Evolutionary conservation across 1,284 basidiomycete genomes (phyloP), one percentile per base, ranked within the genome.

Genomic region (Ganoderma sinense): DNA sequence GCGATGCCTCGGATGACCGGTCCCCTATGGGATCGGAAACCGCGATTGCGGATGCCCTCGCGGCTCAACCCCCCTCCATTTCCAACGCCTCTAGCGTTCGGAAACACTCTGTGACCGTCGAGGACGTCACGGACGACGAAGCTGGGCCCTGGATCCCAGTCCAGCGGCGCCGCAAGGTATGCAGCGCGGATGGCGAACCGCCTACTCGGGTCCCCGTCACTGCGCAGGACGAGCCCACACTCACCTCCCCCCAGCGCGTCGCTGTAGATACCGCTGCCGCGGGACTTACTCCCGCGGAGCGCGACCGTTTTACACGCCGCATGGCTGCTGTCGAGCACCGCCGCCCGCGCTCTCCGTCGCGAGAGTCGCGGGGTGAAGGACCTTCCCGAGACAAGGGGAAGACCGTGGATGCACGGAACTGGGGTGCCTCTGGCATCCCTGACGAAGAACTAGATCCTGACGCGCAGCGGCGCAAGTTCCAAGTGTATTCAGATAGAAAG

Each of bases 351-450:
- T 33, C 48, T 39, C 51, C 23, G 6, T 55, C 64, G 1, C 45
- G 3, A 8, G 58, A 40, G 36, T 71, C 70, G n/a, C 66, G 55
- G 4, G 70, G 62, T 0, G 72, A 69, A 33, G 74, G 72, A 4
- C 65, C 71, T 1, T 75, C 74, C 7, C 31, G 36, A 3, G 23
- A 61, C n/a, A 75, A 75, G 41, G 75, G 73, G 0, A 75, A 75
- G 53, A 51, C 67, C 3, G 62, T 71, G 13, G 70, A 71, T n/a
- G 59, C 70, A 8, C 61, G 67, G 41, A 71, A 71, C 65, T 71
- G 67, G 70, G 70, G 70, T 23, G 56, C 67, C 0, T 55, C 58
- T 1, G 65, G 60, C 5, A 69, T 71, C 26, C 60, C 60, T 1
- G 10, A 29, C 18, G 29, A 45, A 2, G 70, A 71, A 10, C 45